These are phyloP conservation scores for Nicotiana otophora DNA, from an alignment of 257 asterid genomes.

Conservation along the genomic window DNA sequence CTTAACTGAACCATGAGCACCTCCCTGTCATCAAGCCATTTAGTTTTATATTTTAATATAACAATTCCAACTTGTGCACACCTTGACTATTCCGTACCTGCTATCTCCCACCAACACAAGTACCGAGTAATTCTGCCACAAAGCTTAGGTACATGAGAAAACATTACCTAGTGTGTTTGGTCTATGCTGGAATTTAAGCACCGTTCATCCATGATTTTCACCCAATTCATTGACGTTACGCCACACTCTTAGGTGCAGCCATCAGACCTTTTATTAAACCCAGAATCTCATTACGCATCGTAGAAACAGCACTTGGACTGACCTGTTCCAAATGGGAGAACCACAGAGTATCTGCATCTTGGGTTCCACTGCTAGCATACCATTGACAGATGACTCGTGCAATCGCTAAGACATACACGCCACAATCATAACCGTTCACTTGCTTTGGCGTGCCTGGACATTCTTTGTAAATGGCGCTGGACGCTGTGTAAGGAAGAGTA, in stretches of 20 bases:
- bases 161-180: not conserved
- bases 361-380: slow-evolving; percentile 29
- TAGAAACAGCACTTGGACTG: slow-evolving; percentile 40
- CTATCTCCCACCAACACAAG: not conserved
- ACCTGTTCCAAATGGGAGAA: slow-evolving; percentile 38
- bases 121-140: not conserved
- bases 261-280: slow-evolving; percentile 42
- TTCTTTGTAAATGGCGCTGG: slow-evolving; percentile 31
- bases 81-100: not conserved
- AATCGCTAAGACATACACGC: slow-evolving; percentile 62
- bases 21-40: no score
- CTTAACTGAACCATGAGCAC: no score
- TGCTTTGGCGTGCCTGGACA: slow-evolving; percentile 43
- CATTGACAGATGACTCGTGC: slow-evolving; percentile 56
- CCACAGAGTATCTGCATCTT: slow-evolving; percentile 41
- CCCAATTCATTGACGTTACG: not conserved
- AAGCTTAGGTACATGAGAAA: no score
- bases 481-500: slow-evolving; percentile 22
- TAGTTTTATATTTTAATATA: no score
- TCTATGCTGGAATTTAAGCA: not conserved
- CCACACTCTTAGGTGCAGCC: slow-evolving; percentile 15
- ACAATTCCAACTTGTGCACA: not conserved
- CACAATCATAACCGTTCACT: slow-evolving; percentile 71
- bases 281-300: slow-evolving; percentile 52
- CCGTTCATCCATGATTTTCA: not conserved